Base-by-base conservation (phyloP, 1,284 basidiomycete species). In the Sanghuangporus baumii region DNA sequence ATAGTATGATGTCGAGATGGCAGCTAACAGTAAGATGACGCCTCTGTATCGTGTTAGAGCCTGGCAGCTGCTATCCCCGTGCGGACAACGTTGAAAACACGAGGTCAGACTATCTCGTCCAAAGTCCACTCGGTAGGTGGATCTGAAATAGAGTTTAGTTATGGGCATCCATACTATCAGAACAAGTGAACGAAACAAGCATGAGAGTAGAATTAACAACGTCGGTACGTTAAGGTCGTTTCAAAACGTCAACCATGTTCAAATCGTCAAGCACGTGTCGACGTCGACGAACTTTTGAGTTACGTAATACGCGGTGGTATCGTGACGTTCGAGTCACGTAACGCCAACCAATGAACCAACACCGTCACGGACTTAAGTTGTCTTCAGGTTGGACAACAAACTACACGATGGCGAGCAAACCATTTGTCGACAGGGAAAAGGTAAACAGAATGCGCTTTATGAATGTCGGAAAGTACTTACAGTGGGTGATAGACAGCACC, bases 401-500 rank as follows among this genome's bases (percentile, higher is more conserved):
- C 3, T 3, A 26, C 47, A 18, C 47, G 20, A 58, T 52, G 57
- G 57, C 52, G 14, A 50, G 16, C 20, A 63, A 68, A 61, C 71
- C 74, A 1, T 71, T 73, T 23, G 69, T 78, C 23, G 76, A 76
- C 64, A 70, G 77, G 43, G 75, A 77, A 66, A 78, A 78, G 72
- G 76, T 75, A 63, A 38, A 58, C 48, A 50, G 2, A 43, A 31
- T 31, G 60, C 14, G 16, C 14, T 12, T 48, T 16, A 11, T 16
- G 34, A 34, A 14, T 9, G 36, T 34, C 23, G 23, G 34, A 31
- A 62, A 55, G 12, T 36, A 55, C 47, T 51, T 18, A 56, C 31
- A 47, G 3, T 40, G 18, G 36, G 43, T 20, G 11, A 4, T 64
- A 92, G 89, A 89, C 85, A 8, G 79, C 86, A 0, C 89, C 90